Percentiles rank a stretch among this genome's conserved stretches.
These are phyloP conservation scores for Cubamyces lactineus DNA, from an alignment of 768 basidiomycete genomes.

Conservation along the genomic window DNA sequence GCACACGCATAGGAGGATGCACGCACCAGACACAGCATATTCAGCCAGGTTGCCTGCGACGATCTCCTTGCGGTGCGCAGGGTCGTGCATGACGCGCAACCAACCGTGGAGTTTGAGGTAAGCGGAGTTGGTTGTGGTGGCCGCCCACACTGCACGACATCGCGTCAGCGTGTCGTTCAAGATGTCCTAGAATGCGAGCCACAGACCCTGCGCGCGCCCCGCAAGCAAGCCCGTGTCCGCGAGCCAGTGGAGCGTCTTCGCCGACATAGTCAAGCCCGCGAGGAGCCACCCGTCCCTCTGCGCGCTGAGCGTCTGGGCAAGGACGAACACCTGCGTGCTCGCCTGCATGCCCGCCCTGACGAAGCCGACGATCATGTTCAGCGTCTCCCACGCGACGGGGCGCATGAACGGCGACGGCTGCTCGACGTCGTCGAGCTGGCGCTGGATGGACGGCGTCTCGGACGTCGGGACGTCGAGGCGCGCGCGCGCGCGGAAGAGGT, in stretches of 20 bases:
- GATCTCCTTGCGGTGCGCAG: slow-evolving; percentile 70
- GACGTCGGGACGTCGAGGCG: slow-evolving; percentile 79
- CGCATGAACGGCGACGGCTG: slow-evolving; percentile 39
- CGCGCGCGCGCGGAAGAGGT: slow-evolving; percentile 67
- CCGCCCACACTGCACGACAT: slow-evolving; percentile 57
- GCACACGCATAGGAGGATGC: not conserved
- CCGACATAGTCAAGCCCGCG: slow-evolving; percentile 55
- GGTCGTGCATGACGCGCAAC: slow-evolving; percentile 54
- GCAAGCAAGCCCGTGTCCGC: not conserved
- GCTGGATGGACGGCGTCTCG: slow-evolving; percentile 63
- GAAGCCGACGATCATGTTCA: slow-evolving; percentile 48
- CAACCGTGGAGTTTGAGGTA: slow-evolving; percentile 67
- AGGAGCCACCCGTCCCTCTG: slow-evolving; percentile 67
- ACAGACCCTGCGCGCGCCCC: not conserved
- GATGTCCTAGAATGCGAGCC: not conserved
- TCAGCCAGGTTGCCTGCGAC: slow-evolving; percentile 65
- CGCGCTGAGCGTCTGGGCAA: slow-evolving; percentile 54
- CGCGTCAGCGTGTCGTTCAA: not conserved
- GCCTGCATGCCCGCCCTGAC: slow-evolving; percentile 54
- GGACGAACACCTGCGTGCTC: slow-evolving; percentile 62
- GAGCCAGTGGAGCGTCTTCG: slow-evolving; percentile 44
- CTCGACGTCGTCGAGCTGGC: slow-evolving; percentile 60
- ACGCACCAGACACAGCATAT: slow-evolving; percentile 56
- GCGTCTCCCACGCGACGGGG: slow-evolving; percentile 62
- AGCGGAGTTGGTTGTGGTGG: slow-evolving; percentile 63